Evolutionary conservation across 2,329 filamentous ascomycete genomes (phyloP).

Genomic region (Pyrenochaeta sp.): DNA sequence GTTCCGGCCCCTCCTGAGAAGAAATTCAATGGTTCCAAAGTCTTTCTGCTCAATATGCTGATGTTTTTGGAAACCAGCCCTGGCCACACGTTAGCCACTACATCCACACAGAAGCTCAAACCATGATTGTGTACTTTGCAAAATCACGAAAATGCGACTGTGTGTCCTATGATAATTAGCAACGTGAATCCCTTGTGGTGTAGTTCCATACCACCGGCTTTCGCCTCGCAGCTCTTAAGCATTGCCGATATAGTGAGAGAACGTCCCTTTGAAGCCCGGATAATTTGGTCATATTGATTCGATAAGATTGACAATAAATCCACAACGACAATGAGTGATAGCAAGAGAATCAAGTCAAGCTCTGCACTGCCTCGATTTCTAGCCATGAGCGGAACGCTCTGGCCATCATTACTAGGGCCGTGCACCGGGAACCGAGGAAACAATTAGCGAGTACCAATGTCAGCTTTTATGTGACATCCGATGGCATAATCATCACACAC

Average conservation of each 20-base stretch:
- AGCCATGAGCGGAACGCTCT: background rate
- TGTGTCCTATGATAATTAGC: slow-evolving; percentile 56
- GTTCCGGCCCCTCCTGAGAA: slow-evolving; percentile 80
- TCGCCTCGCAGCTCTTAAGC: slow-evolving; percentile 79
- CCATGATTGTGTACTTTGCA: slow-evolving; percentile 60
- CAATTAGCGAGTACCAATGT: slow-evolving; percentile 11
- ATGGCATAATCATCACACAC: background rate
- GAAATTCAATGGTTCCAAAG: slow-evolving; percentile 84
- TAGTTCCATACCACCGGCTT: slow-evolving; percentile 73
- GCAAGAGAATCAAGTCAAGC: background rate
- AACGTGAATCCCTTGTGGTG: background rate
- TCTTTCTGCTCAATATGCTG: slow-evolving; percentile 78
- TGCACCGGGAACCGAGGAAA: background rate
- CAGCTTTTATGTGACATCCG: slow-evolving; percentile 4
- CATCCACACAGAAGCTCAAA: background rate
- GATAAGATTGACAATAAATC: background rate
- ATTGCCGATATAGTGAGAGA: slow-evolving; percentile 83
- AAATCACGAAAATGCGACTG: slow-evolving; percentile 70
- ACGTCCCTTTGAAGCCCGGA: slow-evolving; percentile 94
- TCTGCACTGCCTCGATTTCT: background rate
- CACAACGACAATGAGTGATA: background rate
- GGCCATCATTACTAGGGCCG: background rate
- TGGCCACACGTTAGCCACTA: slow-evolving; percentile 46
- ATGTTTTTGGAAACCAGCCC: slow-evolving; percentile 79
- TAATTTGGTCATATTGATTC: slow-evolving; percentile 58